Base-by-base conservation (phyloP, 768 basidiomycete species). In the Naganishia onofrii region DNA sequence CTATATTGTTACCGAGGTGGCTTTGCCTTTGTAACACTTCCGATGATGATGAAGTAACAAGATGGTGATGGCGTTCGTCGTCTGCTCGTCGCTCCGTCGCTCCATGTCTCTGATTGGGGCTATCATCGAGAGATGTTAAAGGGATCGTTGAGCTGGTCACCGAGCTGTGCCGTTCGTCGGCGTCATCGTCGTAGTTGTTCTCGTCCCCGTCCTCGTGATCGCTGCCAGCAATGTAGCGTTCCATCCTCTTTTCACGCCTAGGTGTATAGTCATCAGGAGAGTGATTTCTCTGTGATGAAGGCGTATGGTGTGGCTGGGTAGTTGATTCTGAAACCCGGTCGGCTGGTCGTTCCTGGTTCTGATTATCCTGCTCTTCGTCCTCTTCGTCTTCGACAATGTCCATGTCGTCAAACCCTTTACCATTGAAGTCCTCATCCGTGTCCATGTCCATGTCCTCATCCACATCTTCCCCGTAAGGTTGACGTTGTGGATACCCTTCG, bases 111-210 rank as follows among this genome's bases (percentile, higher is more conserved):
- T 63, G 36, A 44, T 63, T 63, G 3, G 60, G 60, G 26, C 60
- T 63, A 26, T 63, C 60, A 29, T 63, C 60, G 23, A 63, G 60
- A 23, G 60, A 63, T 29, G 60, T 63, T 21, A 63, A 34, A 7
- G 60, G 60, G n/a, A 63, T 63, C 1, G 60, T 63, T 0, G 60
- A 63, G 23, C 60, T 63, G 15, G 60, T 63, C 26, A 63, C 60
- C 23, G 60, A 63, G 23, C 60, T 63, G 19, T 63, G 60, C 4
- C 60, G 60, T 29, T 63, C 60, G 26, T 63, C 60, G 38, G n/a
- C 38, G 21, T 63, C 60, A 26, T 63, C 60, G 23, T 58, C 57
- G 21, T 34, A 8, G 28, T 58, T 34, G 29, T 34, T 42, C 23
- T 44, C 60, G 42, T 36, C 32, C 34, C 8, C n/a, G n/a, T 23